These are phyloP conservation scores for Radiomyces spectabilis DNA, from an alignment of 192 early-diverging fungal species.

Conservation along the genomic window DNA sequence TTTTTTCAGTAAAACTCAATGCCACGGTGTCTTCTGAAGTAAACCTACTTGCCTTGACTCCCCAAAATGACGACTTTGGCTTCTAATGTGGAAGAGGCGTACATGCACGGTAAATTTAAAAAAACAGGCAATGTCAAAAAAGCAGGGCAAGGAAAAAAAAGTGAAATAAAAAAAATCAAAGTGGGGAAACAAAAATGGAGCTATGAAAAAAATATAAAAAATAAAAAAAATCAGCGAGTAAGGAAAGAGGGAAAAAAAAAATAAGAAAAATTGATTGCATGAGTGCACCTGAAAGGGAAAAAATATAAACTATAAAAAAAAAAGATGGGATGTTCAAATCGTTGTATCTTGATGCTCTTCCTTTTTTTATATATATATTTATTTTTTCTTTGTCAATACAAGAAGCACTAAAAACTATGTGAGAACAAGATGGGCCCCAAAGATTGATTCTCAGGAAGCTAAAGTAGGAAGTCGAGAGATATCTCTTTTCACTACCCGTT, in stretches of 20 bases:
- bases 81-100: constrained; percentile 34
- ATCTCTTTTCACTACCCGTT: not conserved
- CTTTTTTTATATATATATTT: constrained; percentile 3
- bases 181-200: not conserved
- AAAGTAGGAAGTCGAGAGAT: not conserved
- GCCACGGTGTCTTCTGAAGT: too few species aligned
- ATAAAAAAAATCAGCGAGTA: not conserved
- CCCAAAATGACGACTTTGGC: constrained; percentile 67
- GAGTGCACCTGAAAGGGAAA: not conserved
- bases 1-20: not conserved
- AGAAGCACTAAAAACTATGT: not conserved
- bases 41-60: constrained; percentile 46
- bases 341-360: not conserved
- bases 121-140: too few species aligned
- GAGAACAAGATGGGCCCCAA: not conserved
- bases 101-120: too few species aligned
- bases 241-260: not conserved
- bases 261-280: not conserved
- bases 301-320: not conserved
- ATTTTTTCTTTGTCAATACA: not conserved
- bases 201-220: not conserved
- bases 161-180: not conserved
- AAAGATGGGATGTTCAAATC: not conserved
- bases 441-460: not conserved
- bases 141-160: too few species aligned